Base-by-base conservation (phyloP, 2,329 filamentous ascomycete genomes). In the Fusarium sp. region DNA sequence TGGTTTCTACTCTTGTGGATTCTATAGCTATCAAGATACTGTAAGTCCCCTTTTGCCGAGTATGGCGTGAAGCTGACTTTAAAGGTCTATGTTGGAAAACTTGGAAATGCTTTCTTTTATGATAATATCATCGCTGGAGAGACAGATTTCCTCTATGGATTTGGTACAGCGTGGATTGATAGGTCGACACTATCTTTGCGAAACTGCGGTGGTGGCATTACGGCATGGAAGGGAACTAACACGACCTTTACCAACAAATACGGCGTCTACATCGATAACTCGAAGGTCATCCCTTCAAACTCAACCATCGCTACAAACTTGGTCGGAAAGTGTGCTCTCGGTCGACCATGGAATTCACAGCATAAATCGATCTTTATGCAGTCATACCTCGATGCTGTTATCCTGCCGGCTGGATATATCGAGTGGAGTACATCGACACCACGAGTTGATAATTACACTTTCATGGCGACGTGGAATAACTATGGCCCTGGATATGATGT, bases 1-100 rank as follows among this genome's bases (percentile, higher is more conserved):
- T 0, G 88, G 88, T 0, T 92, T 92, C 74, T 92, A 92, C 74
- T 86, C 86, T 46, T 89, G 86, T 46, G 87, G 89, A 0, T 87
- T 92, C 70, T 89, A 89, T 73, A 89, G 86, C 60, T 92, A 89
- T 72, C 90, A 92, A 77, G 90, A 92, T 66, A 92, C 90, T 10
- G 87, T 85, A 60, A 56, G 80, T 28, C 20, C 10, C 24, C 12
- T 4, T 6, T 8, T 16, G 12, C 5, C 4, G 18, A 4, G 9
- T 16, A 11, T 10, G 6, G 9, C 3, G 3, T 3, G 4, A 6
- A 29, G 3, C 15, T 26, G 3, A 16, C 11, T 20, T 16, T 16
- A 13, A 7, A 85, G 84, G 76, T 91, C 6, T 92, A 91, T 70
- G 76, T 91, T 18, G 89, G 89, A 54, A 91, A 92, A 74, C 80